Evolutionary conservation across 2,329 filamentous ascomycete species (phyloP).

Genomic region (Neofusicoccum cordaticola): DNA sequence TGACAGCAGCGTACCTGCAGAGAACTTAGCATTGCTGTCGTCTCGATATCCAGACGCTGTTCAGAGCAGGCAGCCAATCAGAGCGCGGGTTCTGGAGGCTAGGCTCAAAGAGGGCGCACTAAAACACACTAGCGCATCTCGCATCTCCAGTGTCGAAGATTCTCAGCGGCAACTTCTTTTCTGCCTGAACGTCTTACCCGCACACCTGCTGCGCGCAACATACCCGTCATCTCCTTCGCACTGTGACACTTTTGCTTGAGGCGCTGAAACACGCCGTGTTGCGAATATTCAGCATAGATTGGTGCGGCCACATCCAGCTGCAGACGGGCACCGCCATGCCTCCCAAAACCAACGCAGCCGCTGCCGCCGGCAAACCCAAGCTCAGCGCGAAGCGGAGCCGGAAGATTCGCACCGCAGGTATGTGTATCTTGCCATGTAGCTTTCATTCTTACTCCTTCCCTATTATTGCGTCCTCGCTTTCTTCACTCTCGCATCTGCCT

Average conservation of each 20-base stretch:
- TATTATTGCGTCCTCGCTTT: background rate
- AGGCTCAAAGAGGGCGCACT: background rate
- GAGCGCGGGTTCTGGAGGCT: too few species aligned
- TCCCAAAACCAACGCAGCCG: background rate
- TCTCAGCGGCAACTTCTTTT: conserved; percentile 15
- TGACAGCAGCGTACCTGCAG: too few species aligned
- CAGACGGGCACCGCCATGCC: background rate
- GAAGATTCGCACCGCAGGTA: conserved; percentile 13
- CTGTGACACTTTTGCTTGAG: too few species aligned
- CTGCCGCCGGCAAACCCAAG: background rate
- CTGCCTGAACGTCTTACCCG: background rate
- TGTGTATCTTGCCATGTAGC: background rate
- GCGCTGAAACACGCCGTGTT: too few species aligned
- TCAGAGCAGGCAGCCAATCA: too few species aligned
- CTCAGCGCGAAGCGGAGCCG: background rate
- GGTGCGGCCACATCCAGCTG: too few species aligned
- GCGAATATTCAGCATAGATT: background rate
- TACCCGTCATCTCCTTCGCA: background rate
- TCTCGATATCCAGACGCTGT: too few species aligned
- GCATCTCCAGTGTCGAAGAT: background rate
- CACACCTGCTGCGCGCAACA: background rate
- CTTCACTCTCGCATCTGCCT: background rate
- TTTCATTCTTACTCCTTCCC: background rate
- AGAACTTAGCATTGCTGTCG: too few species aligned
- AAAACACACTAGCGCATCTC: background rate